Conservation (phyloP, 1,284 basidiomycete genomes). For the Porodaedalea pini region DNA sequence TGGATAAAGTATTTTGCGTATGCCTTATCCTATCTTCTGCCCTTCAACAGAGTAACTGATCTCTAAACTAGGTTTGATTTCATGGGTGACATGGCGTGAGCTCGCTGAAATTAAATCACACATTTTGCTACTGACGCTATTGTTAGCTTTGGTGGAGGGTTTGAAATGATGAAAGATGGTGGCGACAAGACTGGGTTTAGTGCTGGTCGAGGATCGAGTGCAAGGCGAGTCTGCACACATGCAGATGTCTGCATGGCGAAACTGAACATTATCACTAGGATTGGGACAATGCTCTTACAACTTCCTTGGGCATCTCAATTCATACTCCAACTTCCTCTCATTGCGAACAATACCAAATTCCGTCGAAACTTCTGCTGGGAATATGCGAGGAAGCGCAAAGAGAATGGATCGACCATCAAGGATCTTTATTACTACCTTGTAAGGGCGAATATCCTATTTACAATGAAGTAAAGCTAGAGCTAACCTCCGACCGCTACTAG, state of each 20-base stretch:
- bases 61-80: constrained; percentile 32
- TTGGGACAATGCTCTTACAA: not conserved
- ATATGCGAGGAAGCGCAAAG: constrained; percentile 16
- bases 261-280: not conserved
- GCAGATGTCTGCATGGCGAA: not conserved
- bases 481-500: not conserved
- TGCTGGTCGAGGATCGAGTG: not conserved
- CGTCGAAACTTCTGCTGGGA: constrained; percentile 15
- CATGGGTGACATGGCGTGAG: constrained; percentile 36
- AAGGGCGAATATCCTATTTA: not conserved
- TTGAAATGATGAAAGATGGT: constrained; percentile 18
- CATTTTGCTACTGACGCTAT: not conserved
- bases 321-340: not conserved
- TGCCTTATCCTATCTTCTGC: not conserved
- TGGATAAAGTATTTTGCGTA: constrained; percentile 34
- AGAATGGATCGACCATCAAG: constrained; percentile 29
- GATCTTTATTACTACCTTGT: constrained; percentile 41
- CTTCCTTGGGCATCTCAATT: not conserved
- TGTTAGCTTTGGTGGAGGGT: constrained; percentile 26
- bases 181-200: constrained; percentile 20
- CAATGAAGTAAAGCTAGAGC: not conserved
- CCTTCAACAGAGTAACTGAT: not conserved
- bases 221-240: not conserved
- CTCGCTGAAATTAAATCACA: not conserved
- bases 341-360: not conserved